Evolutionary conservation across 805 yeast genomes (phyloP), one percentile per base, ranked within the genome.

Genomic region (Cyberlindnera saturnus): DNA sequence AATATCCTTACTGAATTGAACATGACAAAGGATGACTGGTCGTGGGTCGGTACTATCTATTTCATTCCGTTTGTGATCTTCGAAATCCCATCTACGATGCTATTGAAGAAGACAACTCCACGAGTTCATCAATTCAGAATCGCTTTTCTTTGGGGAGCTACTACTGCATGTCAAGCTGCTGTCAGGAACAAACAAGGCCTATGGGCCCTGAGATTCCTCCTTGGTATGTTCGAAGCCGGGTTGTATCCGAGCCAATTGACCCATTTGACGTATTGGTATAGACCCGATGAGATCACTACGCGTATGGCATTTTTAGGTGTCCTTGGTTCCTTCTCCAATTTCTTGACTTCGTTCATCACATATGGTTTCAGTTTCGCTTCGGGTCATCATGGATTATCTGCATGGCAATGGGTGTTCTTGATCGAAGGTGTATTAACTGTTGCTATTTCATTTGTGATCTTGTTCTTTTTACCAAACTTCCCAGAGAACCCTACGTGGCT

Each of bases 261-360:
- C 40, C 60, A 47, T 15, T 43, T 60, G 33, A 43, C 57, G 1
- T 52, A 51, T 42, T 59, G 56, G 54, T 53, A 56, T 35, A 49
- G 47, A 36, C 52, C 55, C 17, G 48, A 47, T 28, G 57, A 57
- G 39, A 36, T 56, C 29, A 50, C 53, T 3, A 40, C 47, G n/a
- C 51, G 63, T 43, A 50, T 52, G 37, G 57, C 61, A 3, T 41
- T 55, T 34, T 51, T 58, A 40, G 53, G 50, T 34, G 51, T 49
- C 8, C 47, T 50, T 5, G 60, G 60, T 6, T 49, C 53, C 32
- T 39, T 60, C 28, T 48, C 61, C 15, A 52, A 52, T 18, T 53
- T 57, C 11, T 34, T 59, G 10, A 41, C 55, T 13, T 63, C 60
- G 1, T 38, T 56, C 14, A 30, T 59, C n/a, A 56, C 61, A 4